These are phyloP conservation scores for Talaromyces marneffei DNA, from an alignment of 2,329 filamentous ascomycete genomes.

Conservation along the genomic window DNA sequence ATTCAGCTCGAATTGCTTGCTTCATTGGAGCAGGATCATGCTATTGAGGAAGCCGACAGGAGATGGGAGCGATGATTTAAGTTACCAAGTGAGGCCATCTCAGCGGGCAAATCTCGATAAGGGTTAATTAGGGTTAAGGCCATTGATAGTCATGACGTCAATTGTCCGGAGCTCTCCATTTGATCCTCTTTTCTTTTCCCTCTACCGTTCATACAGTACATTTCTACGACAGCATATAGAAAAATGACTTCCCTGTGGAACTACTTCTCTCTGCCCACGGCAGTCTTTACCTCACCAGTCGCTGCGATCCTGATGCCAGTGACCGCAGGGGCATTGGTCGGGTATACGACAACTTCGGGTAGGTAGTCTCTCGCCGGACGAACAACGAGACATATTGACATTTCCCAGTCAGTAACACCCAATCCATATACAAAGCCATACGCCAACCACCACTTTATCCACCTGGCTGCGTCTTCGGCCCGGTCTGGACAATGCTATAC, in stretches of 20 bases:
- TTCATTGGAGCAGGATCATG: no score
- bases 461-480: slow-evolving; percentile 54
- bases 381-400: background rate
- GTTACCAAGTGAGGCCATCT: no score
- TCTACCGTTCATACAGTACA: background rate
- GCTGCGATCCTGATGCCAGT: slow-evolving; percentile 27
- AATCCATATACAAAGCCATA: slow-evolving; percentile 33
- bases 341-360: slow-evolving; percentile 29
- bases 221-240: background rate
- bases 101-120: background rate
- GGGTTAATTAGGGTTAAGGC: background rate
- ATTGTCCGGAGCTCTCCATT: background rate
- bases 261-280: slow-evolving; percentile 24
- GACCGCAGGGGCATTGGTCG: slow-evolving; percentile 21
- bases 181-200: no score
- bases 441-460: slow-evolving; percentile 49
- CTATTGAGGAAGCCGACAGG: no score
- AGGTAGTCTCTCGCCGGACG: background rate
- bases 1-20: no score
- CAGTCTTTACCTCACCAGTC: slow-evolving; percentile 27
- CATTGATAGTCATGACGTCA: background rate
- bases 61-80: no score
- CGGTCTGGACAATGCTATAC: slow-evolving; percentile 56
- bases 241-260: slow-evolving; percentile 11
- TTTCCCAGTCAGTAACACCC: slow-evolving; percentile 26